Evolutionary conservation across 2,329 filamentous ascomycete species (phyloP).

Genomic region (Botrytis squamosa): DNA sequence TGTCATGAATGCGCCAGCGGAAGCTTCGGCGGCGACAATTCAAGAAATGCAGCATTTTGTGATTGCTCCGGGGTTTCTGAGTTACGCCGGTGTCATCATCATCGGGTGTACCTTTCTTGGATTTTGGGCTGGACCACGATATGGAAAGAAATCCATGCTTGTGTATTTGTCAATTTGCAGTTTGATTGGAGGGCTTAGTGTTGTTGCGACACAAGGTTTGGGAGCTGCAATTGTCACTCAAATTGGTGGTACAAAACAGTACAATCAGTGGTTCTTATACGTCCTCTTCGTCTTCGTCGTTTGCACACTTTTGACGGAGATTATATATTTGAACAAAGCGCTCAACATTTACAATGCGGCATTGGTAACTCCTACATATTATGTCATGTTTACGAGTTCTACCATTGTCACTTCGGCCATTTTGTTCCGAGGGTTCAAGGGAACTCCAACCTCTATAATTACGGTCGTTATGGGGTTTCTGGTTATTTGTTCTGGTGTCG

Average conservation of each 20-base stretch:
- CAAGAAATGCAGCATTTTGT: conserved; percentile 91
- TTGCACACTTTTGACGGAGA: conserved; percentile 84
- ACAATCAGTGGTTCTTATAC: conserved; percentile 97
- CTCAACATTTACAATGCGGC: conserved; percentile 96
- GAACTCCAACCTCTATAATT: conserved; percentile 73
- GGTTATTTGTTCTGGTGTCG: conserved; percentile 88
- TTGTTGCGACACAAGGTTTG: conserved; percentile 90
- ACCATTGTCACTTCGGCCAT: conserved; percentile 94
- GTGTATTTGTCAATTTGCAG: conserved; percentile 97
- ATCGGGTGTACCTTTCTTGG: conserved; percentile 70
- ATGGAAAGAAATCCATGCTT: conserved; percentile 96
- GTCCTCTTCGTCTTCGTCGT: conserved; percentile 89
- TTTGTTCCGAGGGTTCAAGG: conserved; percentile 91
- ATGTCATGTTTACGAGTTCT: conserved; percentile 95
- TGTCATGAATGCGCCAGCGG: conserved; percentile 84
- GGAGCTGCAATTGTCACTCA: conserved; percentile 90
- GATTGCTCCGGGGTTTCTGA: conserved; percentile 80
- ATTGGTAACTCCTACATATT: conserved; percentile 96
- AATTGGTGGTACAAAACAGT: conserved; percentile 77
- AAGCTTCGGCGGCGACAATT: conserved; percentile 82
- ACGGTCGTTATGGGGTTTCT: conserved; percentile 93
- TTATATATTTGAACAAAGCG: conserved; percentile 97
- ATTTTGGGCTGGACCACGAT: conserved; percentile 79
- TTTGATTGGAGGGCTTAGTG: conserved; percentile 88
- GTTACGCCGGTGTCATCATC: conserved; percentile 80